Percentiles rank a stretch among this genome's conserved stretches.
Conservation (phyloP, 306 rosid genomes). For the Castanopsis chinensis region DNA sequence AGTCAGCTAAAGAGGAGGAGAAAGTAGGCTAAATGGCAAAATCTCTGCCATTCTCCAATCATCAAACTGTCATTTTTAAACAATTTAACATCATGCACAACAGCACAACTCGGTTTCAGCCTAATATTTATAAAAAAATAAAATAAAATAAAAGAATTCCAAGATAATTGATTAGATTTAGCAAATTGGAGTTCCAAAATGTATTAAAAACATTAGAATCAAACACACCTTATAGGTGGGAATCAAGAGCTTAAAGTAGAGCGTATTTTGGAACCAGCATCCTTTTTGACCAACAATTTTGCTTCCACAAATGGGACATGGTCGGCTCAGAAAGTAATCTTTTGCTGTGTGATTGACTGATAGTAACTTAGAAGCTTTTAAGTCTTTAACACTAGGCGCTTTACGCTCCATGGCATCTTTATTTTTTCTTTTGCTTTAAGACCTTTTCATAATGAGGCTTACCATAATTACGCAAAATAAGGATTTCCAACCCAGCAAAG, state of each 20-base stretch:
- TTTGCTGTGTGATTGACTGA: slow-evolving; percentile 28
- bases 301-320: slow-evolving; percentile 33
- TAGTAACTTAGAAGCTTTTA: slow-evolving; percentile 5
- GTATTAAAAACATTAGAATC: not conserved
- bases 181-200: not conserved
- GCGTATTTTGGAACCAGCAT: slow-evolving; percentile 14
- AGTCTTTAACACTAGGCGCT: slow-evolving; percentile 6
- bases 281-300: slow-evolving; percentile 29
- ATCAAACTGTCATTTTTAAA: no score
- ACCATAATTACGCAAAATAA: slow-evolving; percentile 28
- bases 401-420: slow-evolving; percentile 19
- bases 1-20: no score
- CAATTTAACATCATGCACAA: no score
- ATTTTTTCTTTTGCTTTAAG: slow-evolving; percentile 30
- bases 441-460: slow-evolving; percentile 28
- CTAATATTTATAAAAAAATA: not conserved
- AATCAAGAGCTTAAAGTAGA: slow-evolving; percentile 1
- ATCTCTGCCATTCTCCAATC: no score
- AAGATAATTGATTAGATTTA: not conserved
- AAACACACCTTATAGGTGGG: not conserved
- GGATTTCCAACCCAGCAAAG: slow-evolving; percentile 28
- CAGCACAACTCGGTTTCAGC: not conserved
- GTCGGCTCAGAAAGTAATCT: slow-evolving; percentile 18
- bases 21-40: no score
- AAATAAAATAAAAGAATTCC: not conserved